Evolutionary conservation across 108 stramenopile genomes (phyloP).

Genomic region (Pinguiococcus pyrenoidosus): DNA sequence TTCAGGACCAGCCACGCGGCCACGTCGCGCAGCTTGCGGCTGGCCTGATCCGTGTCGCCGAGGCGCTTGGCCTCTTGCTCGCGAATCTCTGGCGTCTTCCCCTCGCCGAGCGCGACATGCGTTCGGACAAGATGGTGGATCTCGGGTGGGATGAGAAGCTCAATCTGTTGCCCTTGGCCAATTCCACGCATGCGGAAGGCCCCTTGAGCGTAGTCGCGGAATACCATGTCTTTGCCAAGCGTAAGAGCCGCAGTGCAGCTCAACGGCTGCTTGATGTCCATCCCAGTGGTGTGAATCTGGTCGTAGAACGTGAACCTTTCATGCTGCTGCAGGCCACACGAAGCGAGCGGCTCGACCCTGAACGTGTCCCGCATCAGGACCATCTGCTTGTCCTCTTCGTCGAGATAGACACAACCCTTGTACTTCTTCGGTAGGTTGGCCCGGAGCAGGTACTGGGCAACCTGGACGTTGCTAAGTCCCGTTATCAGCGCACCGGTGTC

Average conservation of each 20-base stretch:
- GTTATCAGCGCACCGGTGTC: constrained; percentile 45
- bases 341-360: constrained; percentile 43
- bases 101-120: constrained; percentile 22
- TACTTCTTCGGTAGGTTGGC: constrained; percentile 32
- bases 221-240: constrained; percentile 48
- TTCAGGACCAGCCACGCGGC: constrained; percentile 92
- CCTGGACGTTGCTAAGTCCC: constrained; percentile 18
- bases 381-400: constrained; percentile 73
- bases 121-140: constrained; percentile 23
- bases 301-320: constrained; percentile 45
- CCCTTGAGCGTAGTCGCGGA: constrained; percentile 51
- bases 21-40: constrained; percentile 59
- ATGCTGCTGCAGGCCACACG: constrained; percentile 35
- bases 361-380: constrained; percentile 41
- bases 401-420: constrained; percentile 42
- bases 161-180: constrained; percentile 40
- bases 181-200: constrained; percentile 52
- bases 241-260: constrained; percentile 30
- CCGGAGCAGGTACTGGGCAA: constrained; percentile 19
- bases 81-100: constrained; percentile 7
- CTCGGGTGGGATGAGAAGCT: constrained; percentile 38
- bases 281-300: constrained; percentile 46
- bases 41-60: background rate
- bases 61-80: constrained; percentile 4
- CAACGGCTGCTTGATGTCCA: constrained; percentile 48